Conservation (phyloP, 2,329 filamentous ascomycete genomes). For the Colletotrichum melonis region DNA sequence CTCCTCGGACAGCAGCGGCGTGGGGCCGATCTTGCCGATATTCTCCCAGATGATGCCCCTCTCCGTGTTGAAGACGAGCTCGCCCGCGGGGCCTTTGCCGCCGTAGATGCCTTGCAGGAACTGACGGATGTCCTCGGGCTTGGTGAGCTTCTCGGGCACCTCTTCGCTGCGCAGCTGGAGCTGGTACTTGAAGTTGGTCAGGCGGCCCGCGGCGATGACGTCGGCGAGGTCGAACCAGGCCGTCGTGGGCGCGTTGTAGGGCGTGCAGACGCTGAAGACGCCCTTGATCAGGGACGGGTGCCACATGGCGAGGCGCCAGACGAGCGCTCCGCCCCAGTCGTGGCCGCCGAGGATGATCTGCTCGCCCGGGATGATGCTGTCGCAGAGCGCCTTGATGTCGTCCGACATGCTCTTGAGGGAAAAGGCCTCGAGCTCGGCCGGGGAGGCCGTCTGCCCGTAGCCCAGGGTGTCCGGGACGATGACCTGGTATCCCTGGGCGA, state of each 20-base stretch:
- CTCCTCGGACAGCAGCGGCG: conserved; percentile 71
- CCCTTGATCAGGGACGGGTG: conserved; percentile 78
- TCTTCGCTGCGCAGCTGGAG: conserved; percentile 79
- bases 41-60: conserved; percentile 74
- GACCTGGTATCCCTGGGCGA: conserved; percentile 79
- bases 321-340: conserved; percentile 88
- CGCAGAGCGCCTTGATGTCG: conserved; percentile 80
- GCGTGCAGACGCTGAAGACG: conserved; percentile 85
- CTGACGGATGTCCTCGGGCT: conserved; percentile 71
- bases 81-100: conserved; percentile 66
- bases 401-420: conserved; percentile 77
- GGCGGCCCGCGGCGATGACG: conserved; percentile 61
- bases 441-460: conserved; percentile 82
- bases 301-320: conserved; percentile 80
- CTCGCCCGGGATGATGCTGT: conserved; percentile 57
- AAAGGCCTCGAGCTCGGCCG: conserved; percentile 63
- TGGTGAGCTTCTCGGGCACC: conserved; percentile 68
- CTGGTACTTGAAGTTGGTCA: conserved; percentile 86
- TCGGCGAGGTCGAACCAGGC: conserved; percentile 67
- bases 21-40: conserved; percentile 66
- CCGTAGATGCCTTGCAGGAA: conserved; percentile 81
- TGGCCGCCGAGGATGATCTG: conserved; percentile 87
- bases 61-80: conserved; percentile 67
- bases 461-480: conserved; percentile 89
- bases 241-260: conserved; percentile 69